Conservation (phyloP, 306 rosid genomes). For the Ochetophila trinervis region DNA sequence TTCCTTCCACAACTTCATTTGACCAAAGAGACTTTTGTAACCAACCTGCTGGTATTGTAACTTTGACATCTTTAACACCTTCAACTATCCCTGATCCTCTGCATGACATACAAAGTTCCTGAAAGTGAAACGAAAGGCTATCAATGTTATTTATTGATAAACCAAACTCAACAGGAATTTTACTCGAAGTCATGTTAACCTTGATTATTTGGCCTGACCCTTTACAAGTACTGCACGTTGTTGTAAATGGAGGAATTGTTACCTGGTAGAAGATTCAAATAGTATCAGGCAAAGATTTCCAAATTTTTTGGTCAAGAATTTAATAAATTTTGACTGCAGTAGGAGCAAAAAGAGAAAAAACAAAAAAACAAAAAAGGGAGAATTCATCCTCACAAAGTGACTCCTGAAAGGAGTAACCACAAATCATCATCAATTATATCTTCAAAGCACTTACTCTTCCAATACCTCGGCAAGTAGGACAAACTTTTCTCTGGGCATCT, state of each 20-base stretch:
- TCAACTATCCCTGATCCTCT: slow-evolving; percentile 83
- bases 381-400: slow-evolving; percentile 21
- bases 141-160: slow-evolving; percentile 16
- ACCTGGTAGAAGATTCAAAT: slow-evolving; percentile 49
- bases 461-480: slow-evolving; percentile 86
- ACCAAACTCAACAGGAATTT: slow-evolving; percentile 16
- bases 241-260: slow-evolving; percentile 90
- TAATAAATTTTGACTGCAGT: slow-evolving; percentile 1
- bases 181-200: slow-evolving; percentile 41
- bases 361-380: neutral
- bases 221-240: slow-evolving; percentile 83
- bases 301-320: neutral
- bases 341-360: neutral
- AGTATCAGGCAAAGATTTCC: slow-evolving; percentile 20
- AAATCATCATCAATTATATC: slow-evolving; percentile 24
- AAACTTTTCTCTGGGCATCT: slow-evolving; percentile 61
- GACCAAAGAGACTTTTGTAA: slow-evolving; percentile 20
- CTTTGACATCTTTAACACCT: slow-evolving; percentile 74
- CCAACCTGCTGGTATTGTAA: slow-evolving; percentile 93
- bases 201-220: slow-evolving; percentile 70
- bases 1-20: neutral
- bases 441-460: slow-evolving; percentile 85
- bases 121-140: slow-evolving; percentile 33
- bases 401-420: slow-evolving; percentile 22
- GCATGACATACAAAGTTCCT: slow-evolving; percentile 71